Conservation (phyloP, 805 yeast genomes). For the Wickerhamiella sergipiensis region DNA sequence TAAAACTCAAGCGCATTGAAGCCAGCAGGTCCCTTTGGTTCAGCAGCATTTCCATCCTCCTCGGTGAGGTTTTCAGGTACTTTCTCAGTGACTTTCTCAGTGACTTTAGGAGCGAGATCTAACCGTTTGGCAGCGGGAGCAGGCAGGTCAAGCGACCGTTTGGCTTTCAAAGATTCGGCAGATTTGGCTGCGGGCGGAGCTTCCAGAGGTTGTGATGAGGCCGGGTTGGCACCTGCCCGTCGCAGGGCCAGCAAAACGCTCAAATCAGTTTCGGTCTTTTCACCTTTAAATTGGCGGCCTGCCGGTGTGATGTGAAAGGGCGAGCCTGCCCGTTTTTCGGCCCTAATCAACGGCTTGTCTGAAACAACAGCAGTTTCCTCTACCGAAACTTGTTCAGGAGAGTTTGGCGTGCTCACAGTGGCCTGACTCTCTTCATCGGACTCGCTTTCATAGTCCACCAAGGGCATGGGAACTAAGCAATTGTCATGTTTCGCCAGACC, state of each 20-base stretch:
- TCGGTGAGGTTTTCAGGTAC: no score
- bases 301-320: neutral
- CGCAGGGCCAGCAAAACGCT: neutral
- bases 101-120: constrained; percentile 4
- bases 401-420: neutral
- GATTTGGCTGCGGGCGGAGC: no score
- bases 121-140: constrained; percentile 1
- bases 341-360: no score
- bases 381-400: neutral
- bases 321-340: no score
- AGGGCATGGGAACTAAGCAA: constrained; percentile 4
- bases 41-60: no score
- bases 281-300: neutral
- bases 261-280: neutral
- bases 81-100: neutral
- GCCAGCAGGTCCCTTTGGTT: constrained; percentile 21
- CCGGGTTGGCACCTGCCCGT: neutral
- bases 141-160: neutral
- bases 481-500: neutral
- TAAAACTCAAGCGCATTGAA: constrained; percentile 30
- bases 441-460: constrained; percentile 11
- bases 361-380: no score
- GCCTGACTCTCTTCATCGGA: constrained; percentile 1
- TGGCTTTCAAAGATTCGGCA: no score
- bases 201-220: no score